Conservation (phyloP, 1,139 yeast species). For the Blastobotrys illinoisensis region DNA sequence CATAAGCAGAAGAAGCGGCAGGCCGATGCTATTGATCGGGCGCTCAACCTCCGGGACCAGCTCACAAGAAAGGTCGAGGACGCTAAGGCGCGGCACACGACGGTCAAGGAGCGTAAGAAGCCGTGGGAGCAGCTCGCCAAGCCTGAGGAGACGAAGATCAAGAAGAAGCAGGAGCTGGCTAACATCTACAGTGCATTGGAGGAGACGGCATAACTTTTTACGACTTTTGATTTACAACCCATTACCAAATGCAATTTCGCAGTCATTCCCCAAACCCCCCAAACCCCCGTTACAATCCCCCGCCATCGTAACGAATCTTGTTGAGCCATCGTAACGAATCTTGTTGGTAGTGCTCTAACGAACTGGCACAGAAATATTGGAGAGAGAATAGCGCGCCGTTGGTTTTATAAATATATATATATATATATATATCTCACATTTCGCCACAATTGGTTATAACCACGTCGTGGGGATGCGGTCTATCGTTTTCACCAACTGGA, state of each 20-base stretch:
- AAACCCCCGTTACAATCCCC: too few relatives aligned
- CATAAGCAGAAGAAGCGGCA: conserved; percentile 25
- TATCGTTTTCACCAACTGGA: conserved; percentile 59
- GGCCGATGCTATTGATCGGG: conserved; percentile 24
- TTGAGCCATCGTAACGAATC: too few relatives aligned
- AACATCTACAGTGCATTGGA: not conserved
- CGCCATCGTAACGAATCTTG: too few relatives aligned
- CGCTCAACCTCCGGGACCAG: conserved; percentile 26
- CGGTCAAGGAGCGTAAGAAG: conserved; percentile 22
- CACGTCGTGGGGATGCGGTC: conserved; percentile 41
- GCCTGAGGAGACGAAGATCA: not conserved
- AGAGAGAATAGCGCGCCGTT: too few relatives aligned
- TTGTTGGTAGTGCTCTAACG: too few relatives aligned
- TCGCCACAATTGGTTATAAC: conserved; percentile 35
- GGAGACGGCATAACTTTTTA: not conserved
- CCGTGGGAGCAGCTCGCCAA: conserved; percentile 16
- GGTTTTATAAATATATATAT: too few relatives aligned
- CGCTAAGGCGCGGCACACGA: conserved; percentile 24
- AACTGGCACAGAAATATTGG: too few relatives aligned
- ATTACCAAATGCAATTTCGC: too few relatives aligned
- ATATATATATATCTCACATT: conserved; percentile 26
- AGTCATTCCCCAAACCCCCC: too few relatives aligned
- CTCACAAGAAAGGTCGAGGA: conserved; percentile 27
- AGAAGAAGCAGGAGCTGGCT: not conserved
- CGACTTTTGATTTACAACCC: not conserved